These are phyloP conservation scores for Solanum lycopersicoides DNA, from an alignment of 257 asterid species.

Conservation along the genomic window DNA sequence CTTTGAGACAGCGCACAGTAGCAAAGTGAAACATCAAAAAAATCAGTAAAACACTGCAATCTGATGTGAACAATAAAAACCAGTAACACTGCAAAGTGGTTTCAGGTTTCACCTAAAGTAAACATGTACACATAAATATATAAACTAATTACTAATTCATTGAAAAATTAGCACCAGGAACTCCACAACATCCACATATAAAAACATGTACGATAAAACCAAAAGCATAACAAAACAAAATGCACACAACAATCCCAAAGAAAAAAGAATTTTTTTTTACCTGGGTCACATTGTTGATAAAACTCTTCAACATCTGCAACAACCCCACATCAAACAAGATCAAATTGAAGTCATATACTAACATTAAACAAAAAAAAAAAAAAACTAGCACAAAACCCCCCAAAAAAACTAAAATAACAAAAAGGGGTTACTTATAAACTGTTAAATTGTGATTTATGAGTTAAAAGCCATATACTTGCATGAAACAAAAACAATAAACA, in stretches of 20 bases:
- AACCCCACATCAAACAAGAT: not conserved
- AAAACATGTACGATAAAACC: not conserved
- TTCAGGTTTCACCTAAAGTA: not conserved
- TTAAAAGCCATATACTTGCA: not conserved
- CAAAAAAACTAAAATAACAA: not conserved
- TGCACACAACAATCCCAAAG: not conserved
- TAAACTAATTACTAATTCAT: not conserved
- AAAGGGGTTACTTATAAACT: not conserved
- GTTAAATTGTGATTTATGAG: not conserved
- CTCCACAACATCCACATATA: not conserved
- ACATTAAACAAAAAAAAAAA: not conserved
- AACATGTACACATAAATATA: not conserved
- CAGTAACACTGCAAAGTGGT: not conserved
- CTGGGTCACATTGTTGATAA: conserved; percentile 20
- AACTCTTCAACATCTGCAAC: conserved; percentile 19
- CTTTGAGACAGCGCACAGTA: not conserved
- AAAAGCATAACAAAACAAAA: not conserved
- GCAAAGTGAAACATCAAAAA: not conserved
- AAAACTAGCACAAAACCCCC: not conserved
- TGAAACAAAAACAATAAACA: not conserved
- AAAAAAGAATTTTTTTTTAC: not conserved
- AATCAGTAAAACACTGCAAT: not conserved
- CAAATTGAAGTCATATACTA: not conserved
- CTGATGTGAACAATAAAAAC: not conserved
- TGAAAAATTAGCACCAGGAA: not conserved